Percentiles rank a stretch among this genome's conserved stretches.
phyloP scores from a whole-genome alignment of 495 filamentous ascomycete species.

The Aspergillus cavernicola region DNA sequence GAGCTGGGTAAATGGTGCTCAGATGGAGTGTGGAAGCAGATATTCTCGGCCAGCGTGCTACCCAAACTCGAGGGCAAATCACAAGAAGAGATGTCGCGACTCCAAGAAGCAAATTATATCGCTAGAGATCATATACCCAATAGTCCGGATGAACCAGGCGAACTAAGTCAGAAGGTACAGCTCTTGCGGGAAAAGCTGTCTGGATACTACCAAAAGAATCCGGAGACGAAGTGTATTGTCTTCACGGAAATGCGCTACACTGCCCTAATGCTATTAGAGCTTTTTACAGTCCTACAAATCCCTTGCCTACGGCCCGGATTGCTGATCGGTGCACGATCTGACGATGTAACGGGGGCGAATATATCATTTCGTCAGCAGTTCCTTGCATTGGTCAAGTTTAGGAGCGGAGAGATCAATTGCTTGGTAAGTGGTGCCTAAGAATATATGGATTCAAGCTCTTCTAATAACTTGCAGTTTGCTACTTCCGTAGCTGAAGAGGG shows the following conservation, averaged over 20 bases:
- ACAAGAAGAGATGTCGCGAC: constrained; percentile 39
- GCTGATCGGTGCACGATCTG: constrained; percentile 57
- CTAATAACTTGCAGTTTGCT: constrained; percentile 52
- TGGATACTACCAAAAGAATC: constrained; percentile 51
- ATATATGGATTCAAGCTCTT: not conserved
- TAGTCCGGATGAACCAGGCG: constrained; percentile 33
- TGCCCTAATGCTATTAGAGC: constrained; percentile 63
- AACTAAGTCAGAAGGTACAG: constrained; percentile 71
- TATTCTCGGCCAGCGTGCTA: constrained; percentile 61
- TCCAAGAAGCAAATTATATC: constrained; percentile 32
- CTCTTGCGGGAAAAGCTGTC: constrained; percentile 55
- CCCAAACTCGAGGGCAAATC: constrained; percentile 56
- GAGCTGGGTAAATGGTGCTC: constrained; percentile 83
- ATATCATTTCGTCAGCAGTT: constrained; percentile 73
- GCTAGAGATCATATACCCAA: constrained; percentile 49
- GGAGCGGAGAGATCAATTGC: constrained; percentile 79
- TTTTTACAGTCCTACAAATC: constrained; percentile 57
- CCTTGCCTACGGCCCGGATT: constrained; percentile 60
- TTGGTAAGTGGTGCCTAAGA: constrained; percentile 38
- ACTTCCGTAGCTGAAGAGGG: constrained; percentile 95
- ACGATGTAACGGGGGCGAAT: constrained; percentile 50
- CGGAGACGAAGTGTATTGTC: constrained; percentile 74
- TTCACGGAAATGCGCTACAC: constrained; percentile 80
- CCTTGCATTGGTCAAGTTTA: constrained; percentile 70
- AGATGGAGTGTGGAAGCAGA: constrained; percentile 75